Base-by-base conservation (phyloP, 2,329 filamentous ascomycete species). In the Huntiella decipiens region DNA sequence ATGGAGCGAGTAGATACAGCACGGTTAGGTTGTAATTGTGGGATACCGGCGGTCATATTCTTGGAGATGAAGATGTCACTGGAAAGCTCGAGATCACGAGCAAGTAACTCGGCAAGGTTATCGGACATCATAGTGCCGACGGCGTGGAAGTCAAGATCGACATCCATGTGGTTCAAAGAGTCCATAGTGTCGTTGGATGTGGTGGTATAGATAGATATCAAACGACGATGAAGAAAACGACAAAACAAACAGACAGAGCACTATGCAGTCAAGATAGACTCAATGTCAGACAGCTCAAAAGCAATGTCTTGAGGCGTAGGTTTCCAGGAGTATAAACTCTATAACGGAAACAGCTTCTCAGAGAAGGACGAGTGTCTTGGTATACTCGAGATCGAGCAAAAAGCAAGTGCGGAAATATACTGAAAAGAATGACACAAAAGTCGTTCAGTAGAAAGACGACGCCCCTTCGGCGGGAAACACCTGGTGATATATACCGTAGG, bases 81-180 rank as follows among this genome's bases (percentile, higher is more conserved):
- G 13, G 67, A 72, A 16, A 61, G 54, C 53, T 72, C 66, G 39
- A 75, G 58, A 51, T 76, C 70, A 49, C 61, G 63, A 5, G 65
- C 71, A n/a, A 76, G 59, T 35, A 73, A 53, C 56, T 76, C 73
- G 2, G 72, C 68, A 13, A 76, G 59, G 56, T 67, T 74, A 54
- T 64, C 65, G 43, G 58, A 59, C 32, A 47, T 32, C 44, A 60
- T 55, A 32, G 46, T 51, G 13, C 58, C 55, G 32, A 56, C 54
- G 38, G 38, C 32, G 45, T 43, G 31, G 16, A 42, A n/a, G 33
- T 43, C 28, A 22, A 46, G 38, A 17, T 49, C 34, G 19, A 46
- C 33, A 10, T 34, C 34, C 28, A 40, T 45, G 31, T 37, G 16
- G 37, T 41, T 32, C 28, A 42, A 33, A 22, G 10, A 13, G 34